A percentile compares a stretch with the other conserved stretches of the same genome.
Conservation (phyloP, 1,284 basidiomycete genomes). For the Violaceomyces palustris region DNA sequence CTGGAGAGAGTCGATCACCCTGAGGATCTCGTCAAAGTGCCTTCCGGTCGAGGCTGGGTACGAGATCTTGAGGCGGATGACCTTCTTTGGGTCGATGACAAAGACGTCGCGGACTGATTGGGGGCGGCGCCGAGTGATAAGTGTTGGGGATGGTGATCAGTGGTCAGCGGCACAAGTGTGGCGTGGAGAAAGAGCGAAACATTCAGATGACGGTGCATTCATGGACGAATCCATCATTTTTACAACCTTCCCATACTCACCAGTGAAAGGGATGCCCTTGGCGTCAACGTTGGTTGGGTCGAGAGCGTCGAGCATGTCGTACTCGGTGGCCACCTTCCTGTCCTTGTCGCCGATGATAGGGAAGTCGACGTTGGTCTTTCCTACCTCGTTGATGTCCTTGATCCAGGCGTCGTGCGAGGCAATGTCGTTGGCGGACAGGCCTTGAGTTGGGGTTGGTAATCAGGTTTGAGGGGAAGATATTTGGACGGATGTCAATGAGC, state of each 20-base stretch:
- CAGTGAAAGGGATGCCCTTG: constrained; percentile 72
- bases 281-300: constrained; percentile 89
- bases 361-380: constrained; percentile 73
- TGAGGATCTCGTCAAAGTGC: constrained; percentile 72
- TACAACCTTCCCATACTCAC: no score
- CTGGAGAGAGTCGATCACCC: constrained; percentile 81
- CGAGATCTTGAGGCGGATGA: constrained; percentile 69
- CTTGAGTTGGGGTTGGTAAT: constrained; percentile 60
- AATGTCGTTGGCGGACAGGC: constrained; percentile 87
- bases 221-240: no score
- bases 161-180: neutral
- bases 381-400: constrained; percentile 71
- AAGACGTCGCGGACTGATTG: constrained; percentile 51
- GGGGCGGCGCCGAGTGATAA: no score
- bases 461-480: no score
- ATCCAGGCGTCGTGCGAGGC: constrained; percentile 79
- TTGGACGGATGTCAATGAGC: no score
- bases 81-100: constrained; percentile 50
- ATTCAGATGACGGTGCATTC: no score
- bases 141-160: neutral
- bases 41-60: constrained; percentile 63
- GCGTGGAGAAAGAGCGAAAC: constrained; percentile 56
- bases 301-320: constrained; percentile 94
- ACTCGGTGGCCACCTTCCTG: constrained; percentile 61
- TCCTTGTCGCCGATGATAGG: constrained; percentile 93